Evolutionary conservation across 306 rosid species (phyloP).

Genomic region (Trifolium repens): DNA sequence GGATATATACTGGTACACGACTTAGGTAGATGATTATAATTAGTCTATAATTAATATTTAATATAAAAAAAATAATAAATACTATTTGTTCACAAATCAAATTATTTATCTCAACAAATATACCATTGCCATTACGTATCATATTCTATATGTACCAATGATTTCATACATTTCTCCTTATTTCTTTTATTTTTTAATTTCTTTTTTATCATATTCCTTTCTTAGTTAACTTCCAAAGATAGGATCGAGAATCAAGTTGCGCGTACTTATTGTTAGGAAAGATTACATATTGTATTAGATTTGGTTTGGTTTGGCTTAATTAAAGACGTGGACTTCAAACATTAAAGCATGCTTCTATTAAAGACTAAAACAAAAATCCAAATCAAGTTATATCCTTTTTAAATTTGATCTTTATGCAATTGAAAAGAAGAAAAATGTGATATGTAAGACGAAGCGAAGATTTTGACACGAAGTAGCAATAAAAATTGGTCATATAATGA

Average conservation of each 20-base stretch:
- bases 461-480: constrained; percentile 15
- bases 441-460: constrained; percentile 27
- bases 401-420: neutral
- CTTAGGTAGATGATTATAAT: too few species aligned
- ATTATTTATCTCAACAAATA: too few species aligned
- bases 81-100: too few species aligned
- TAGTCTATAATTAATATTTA: too few species aligned
- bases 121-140: too few species aligned
- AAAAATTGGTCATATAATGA: constrained; percentile 9
- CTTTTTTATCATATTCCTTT: neutral
- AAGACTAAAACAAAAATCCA: constrained; percentile 33
- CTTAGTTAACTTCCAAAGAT: constrained; percentile 25
- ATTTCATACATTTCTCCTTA: too few species aligned
- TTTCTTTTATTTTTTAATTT: too few species aligned
- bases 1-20: too few species aligned
- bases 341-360: constrained; percentile 38
- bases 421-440: neutral
- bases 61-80: too few species aligned
- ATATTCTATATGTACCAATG: too few species aligned
- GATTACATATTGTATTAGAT: constrained; percentile 18
- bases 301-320: constrained; percentile 36
- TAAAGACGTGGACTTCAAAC: constrained; percentile 44
- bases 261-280: neutral
- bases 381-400: constrained; percentile 9
- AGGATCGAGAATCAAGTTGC: constrained; percentile 26